phyloP scores from a whole-genome alignment of 768 basidiomycete species.

The Calvatia gigantea region DNA sequence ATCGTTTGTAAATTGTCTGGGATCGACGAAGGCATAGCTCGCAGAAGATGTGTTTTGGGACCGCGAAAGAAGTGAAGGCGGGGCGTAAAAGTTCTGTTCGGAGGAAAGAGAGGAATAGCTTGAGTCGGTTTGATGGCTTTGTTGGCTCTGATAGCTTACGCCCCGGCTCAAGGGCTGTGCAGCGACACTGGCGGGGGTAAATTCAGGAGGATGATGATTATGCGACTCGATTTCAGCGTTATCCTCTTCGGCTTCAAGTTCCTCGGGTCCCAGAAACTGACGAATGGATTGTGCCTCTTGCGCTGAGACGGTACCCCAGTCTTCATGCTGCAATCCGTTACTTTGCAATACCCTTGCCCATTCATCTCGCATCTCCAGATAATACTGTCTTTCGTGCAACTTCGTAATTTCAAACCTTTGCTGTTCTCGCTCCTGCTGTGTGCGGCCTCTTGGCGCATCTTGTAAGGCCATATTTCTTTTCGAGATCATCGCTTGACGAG shows the following conservation, averaged over 20 bases:
- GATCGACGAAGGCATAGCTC: conserved; percentile 42
- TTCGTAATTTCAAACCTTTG: conserved; percentile 23
- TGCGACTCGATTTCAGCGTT: conserved; percentile 13
- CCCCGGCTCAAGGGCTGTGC: conserved; percentile 15
- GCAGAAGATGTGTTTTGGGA: conserved; percentile 29
- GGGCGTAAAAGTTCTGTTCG: conserved; percentile 17
- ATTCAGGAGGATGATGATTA: conserved; percentile 9
- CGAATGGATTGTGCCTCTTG: conserved; percentile 33
- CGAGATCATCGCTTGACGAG: conserved; percentile 23
- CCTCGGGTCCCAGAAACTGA: conserved; percentile 32
- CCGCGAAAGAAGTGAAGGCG: conserved; percentile 31
- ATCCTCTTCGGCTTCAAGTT: conserved; percentile 30
- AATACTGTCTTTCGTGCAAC: conserved; percentile 29
- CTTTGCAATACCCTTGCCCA: conserved; percentile 36
- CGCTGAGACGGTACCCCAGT: conserved; percentile 41
- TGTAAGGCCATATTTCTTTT: conserved; percentile 17
- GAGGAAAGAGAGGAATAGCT: conserved; percentile 16
- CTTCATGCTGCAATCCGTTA: conserved; percentile 34
- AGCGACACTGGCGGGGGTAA: conserved; percentile 9
- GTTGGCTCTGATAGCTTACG: conserved; percentile 17
- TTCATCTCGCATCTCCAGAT: conserved; percentile 31
- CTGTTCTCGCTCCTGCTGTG: conserved; percentile 25
- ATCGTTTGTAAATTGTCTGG: conserved; percentile 20
- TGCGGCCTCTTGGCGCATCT: conserved; percentile 22
- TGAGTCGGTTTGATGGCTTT: conserved; percentile 10